Evolutionary conservation across 306 rosid genomes (phyloP).

Genomic region (Dryas alaskensis): DNA sequence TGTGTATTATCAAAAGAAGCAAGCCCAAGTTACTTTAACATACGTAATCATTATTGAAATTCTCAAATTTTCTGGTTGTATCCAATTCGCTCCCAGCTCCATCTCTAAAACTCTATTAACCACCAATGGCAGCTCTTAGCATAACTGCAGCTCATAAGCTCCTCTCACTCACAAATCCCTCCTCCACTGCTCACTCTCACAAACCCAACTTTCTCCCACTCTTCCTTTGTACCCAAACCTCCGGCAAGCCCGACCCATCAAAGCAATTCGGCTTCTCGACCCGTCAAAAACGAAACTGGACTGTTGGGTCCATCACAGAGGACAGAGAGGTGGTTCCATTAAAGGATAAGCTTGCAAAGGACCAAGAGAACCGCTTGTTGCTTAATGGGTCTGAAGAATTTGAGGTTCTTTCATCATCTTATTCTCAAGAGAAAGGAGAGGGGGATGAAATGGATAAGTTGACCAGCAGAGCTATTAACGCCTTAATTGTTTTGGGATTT

Average conservation of each 20-base stretch:
- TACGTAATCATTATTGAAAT: neutral
- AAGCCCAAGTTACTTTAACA: neutral
- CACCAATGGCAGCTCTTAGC: constrained; percentile 50
- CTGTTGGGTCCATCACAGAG: constrained; percentile 46
- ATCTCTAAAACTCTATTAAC: neutral
- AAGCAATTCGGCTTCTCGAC: constrained; percentile 23
- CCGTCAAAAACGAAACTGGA: constrained; percentile 34
- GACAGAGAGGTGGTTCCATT: constrained; percentile 48
- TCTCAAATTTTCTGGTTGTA: neutral
- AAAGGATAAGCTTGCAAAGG: constrained; percentile 30
- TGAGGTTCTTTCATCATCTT: constrained; percentile 29
- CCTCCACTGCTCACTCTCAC: constrained; percentile 21
- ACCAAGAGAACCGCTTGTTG: constrained; percentile 28
- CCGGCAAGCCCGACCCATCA: constrained; percentile 12
- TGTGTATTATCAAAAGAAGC: neutral
- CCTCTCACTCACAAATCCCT: neutral
- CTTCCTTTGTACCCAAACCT: constrained; percentile 26
- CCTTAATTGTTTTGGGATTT: constrained; percentile 73
- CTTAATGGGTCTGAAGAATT: constrained; percentile 37
- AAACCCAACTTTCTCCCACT: constrained; percentile 25
- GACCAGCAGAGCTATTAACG: constrained; percentile 55
- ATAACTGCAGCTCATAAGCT: constrained; percentile 28
- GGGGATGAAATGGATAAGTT: constrained; percentile 35
- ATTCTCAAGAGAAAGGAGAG: constrained; percentile 24
- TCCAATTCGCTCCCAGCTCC: neutral